These are phyloP conservation scores for Dendrobium huoshanense DNA, from an alignment of 106 monocot genomes.

Conservation along the genomic window DNA sequence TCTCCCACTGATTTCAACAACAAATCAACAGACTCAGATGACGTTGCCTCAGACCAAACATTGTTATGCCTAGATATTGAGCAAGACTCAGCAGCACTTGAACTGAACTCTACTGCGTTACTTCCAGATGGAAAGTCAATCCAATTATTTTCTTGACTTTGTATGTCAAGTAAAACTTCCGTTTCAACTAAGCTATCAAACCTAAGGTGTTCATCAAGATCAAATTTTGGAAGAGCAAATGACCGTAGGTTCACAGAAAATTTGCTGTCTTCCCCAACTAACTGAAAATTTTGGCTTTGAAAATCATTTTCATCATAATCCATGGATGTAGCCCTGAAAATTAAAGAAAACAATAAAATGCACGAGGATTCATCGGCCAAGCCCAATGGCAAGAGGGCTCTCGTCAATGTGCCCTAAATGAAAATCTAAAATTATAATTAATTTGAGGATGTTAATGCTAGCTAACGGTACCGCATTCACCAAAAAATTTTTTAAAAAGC, in stretches of 20 bases:
- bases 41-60: constrained; percentile 92
- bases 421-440: background rate
- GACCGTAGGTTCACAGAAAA: constrained; percentile 53
- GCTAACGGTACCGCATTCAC: background rate
- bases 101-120: constrained; percentile 47
- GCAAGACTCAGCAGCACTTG: constrained; percentile 54
- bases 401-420: background rate
- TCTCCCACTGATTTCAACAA: constrained; percentile 71
- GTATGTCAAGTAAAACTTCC: constrained; percentile 56
- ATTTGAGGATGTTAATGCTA: background rate
- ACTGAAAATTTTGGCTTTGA: constrained; percentile 79
- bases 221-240: constrained; percentile 71
- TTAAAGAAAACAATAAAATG: background rate
- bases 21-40: constrained; percentile 91
- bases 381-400: background rate
- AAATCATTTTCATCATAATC: constrained; percentile 97
- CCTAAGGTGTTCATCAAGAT: constrained; percentile 77
- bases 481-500: background rate
- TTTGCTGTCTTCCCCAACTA: constrained; percentile 58
- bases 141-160: constrained; percentile 71
- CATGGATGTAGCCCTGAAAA: constrained; percentile 72
- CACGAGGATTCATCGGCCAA: background rate
- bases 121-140: constrained; percentile 73
- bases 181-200: constrained; percentile 73
- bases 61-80: constrained; percentile 53